Conservation (phyloP, 2,329 filamentous ascomycete genomes). For the Ascocoryne sarcoides region DNA sequence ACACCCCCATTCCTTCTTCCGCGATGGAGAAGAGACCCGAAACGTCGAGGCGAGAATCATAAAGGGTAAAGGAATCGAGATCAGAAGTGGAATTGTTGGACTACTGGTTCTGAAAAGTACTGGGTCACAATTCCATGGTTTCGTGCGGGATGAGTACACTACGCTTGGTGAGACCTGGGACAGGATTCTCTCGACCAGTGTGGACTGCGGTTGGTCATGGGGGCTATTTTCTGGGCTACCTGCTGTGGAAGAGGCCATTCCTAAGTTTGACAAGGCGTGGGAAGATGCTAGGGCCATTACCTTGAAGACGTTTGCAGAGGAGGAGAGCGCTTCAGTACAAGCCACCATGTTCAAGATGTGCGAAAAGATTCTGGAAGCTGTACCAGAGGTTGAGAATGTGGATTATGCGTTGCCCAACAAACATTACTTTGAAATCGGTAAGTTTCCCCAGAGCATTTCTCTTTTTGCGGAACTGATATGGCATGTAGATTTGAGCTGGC, state of each 20-base stretch:
- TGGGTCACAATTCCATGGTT: constrained; percentile 90
- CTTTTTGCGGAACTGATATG: neutral
- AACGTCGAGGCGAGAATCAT: constrained; percentile 66
- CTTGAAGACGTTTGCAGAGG: constrained; percentile 82
- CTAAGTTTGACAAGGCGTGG: constrained; percentile 73
- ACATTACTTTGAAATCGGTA: constrained; percentile 95
- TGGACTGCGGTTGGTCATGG: constrained; percentile 85
- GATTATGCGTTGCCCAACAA: constrained; percentile 91
- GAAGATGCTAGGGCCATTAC: constrained; percentile 72
- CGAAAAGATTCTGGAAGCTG: constrained; percentile 70
- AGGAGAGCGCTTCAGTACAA: constrained; percentile 89
- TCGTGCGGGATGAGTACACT: constrained; percentile 88
- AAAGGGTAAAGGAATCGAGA: constrained; percentile 59
- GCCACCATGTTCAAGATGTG: constrained; percentile 99
- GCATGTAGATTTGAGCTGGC: constrained; percentile 84
- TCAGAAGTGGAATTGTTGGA: constrained; percentile 71
- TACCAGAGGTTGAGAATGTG: constrained; percentile 62
- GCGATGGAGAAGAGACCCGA: constrained; percentile 82
- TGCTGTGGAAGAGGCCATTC: constrained; percentile 55
- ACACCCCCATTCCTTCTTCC: constrained; percentile 90
- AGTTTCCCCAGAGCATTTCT: constrained; percentile 30
- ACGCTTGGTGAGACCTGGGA: constrained; percentile 87
- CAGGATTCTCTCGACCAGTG: constrained; percentile 87
- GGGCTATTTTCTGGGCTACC: constrained; percentile 55
- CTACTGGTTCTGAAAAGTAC: constrained; percentile 93